Evolutionary conservation across 495 filamentous ascomycete species (phyloP), one percentile per base, ranked within the genome.

Genomic region (Hypoxylon rickii): DNA sequence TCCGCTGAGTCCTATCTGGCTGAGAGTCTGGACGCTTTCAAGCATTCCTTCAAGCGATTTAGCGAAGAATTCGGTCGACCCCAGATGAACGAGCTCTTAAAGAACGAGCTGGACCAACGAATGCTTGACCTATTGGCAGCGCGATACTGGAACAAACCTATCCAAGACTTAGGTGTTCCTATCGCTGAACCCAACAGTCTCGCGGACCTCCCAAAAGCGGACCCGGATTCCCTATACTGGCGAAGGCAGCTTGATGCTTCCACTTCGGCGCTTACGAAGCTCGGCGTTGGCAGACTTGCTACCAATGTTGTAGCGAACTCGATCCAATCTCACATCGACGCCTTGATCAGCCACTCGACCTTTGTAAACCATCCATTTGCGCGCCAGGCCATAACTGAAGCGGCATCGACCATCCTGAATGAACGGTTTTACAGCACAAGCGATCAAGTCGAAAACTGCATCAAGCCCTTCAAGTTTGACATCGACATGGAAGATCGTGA

Each of bases 391-490:
- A 96, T 97, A 63, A 89, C 82, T 20, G 90, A 96, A 58, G 93
- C 94, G 2, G 89, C 89, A 15, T 86, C 87, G 1, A 85, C 83
- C 29, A 97, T 97, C 38, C 73, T 99, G 12, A 94, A 92, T 55
- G 94, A 99, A 53, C 85, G 92, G 1, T 96, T 95, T 61, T 97
- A 96, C 74, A 91, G 90, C 66, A 97, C 95, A 2, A 90, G 88
- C 58, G 94, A 99, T 66, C 93, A 97, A 69, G 91, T 99, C n/a
- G 94, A 99, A 70, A 97, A 97, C 65, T 97, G 94, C 67, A 93
- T 99, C 76, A 99, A 99, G 69, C 94, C 94, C 1, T 99, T 92
- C 77, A 99, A 97, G 67, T 97, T 87, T 60, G 90, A 97, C 51
- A 94, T 97, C 41, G 94, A 99, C 66, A 85, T 97, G 39, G 89